Percentiles rank a stretch among this genome's conserved stretches.
Conservation (phyloP, 805 yeast species). For the Zygotorulaspora danielsina region DNA sequence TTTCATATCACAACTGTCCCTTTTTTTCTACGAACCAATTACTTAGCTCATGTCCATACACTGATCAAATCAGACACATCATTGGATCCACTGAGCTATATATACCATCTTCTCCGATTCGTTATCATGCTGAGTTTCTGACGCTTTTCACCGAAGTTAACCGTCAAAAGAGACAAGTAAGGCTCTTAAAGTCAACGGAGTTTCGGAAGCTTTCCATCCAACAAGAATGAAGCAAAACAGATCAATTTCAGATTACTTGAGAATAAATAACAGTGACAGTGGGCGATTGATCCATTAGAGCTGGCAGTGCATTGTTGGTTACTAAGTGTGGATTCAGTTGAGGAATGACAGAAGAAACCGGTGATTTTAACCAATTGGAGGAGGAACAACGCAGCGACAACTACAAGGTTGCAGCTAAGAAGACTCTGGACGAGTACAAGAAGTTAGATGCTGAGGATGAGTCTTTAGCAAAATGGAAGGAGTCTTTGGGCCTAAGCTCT, state of each 20-base stretch:
- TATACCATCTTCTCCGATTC: background rate
- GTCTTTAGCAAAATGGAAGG: conserved; percentile 87
- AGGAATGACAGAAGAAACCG: conserved; percentile 36
- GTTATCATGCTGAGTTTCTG: background rate
- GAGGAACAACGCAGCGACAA: conserved; percentile 28
- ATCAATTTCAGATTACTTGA: background rate
- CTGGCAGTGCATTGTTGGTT: no score
- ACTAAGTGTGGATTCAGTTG: background rate
- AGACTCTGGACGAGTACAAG: conserved; percentile 78
- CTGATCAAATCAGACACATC: no score
- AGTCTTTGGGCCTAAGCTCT: conserved; percentile 69
- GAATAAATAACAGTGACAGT: no score
- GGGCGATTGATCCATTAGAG: no score
- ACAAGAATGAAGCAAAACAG: background rate
- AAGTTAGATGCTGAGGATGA: conserved; percentile 86
- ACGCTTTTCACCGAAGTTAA: conserved; percentile 2
- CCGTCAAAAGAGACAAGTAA: conserved; percentile 2
- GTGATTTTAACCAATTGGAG: conserved; percentile 28
- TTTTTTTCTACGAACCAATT: no score
- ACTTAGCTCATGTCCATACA: no score
- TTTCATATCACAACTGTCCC: no score
- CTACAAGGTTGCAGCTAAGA: conserved; percentile 47
- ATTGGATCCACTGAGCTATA: background rate
- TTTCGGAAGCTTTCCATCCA: background rate
- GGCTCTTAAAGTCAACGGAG: background rate